Evolutionary conservation across 768 basidiomycete species (phyloP), one percentile per base, ranked within the genome.

Genomic region (Suillus alpinus): DNA sequence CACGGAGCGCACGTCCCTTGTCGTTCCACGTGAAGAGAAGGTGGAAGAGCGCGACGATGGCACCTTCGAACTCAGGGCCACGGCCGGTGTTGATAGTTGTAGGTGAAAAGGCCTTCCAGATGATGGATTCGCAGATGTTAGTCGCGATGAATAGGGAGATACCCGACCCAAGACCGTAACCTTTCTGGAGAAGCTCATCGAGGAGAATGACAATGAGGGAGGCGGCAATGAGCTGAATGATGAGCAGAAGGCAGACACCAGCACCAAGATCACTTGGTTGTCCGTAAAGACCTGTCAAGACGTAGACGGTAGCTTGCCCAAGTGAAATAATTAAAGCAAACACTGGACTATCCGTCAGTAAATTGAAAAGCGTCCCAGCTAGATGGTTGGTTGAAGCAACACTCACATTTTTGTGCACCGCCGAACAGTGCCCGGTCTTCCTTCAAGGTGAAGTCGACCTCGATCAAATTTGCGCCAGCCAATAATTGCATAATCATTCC

Each of bases 401-500:
- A 82, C 91, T 69, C 67, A 98, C 96, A 81, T 81, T 99, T 98
- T 78, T 98, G 97, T 44, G 95, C 96, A 64, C 91, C 95, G 65
- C 94, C 89, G 72, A 98, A 98, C 57, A 98, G 79, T 14, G 94
- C 94, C 36, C 97, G 82, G 73, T 99, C 97, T 75, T 99, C 97
- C 82, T 98, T 97, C 70, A 99, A 78, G 60, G 86, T 86, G 70
- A 98, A 97, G 79, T 99, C 97, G 66, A 99, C 92, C 58, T 99
- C 96, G 72, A 99, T 92, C 71, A 99, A 81, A 76, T 94, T 98
- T 41, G 96, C 96, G 58, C 97, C 97, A 18, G 95, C 95, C 63
- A 99, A 83, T 46, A 99, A 88, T 77, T 99, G 97, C 93, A 99
- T 98, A 76, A 98, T 99, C 96, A 98, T 99, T 70, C 97, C 97